Evolutionary conservation across 2,329 filamentous ascomycete species (phyloP).

Genomic region (Fusarium miscanthi): DNA sequence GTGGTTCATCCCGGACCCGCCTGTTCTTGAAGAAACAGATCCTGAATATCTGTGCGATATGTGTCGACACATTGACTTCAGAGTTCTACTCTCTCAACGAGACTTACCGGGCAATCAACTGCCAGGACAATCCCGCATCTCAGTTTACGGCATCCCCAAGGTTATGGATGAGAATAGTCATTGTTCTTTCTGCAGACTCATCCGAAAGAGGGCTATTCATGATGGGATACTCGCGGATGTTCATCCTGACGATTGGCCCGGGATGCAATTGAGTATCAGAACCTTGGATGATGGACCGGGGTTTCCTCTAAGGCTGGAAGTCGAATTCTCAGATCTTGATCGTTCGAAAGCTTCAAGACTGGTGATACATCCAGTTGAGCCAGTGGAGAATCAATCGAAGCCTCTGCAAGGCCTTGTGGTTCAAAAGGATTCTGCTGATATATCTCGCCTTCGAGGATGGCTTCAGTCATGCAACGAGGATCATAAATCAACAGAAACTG

Average conservation of each 20-base stretch:
- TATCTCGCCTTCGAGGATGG: background rate
- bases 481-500: background rate
- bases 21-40: background rate
- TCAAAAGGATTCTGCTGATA: background rate
- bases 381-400: background rate
- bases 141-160: background rate
- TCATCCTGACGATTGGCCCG: background rate
- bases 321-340: background rate
- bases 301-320: conserved; percentile 6
- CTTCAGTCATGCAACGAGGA: background rate
- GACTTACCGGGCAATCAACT: conserved; percentile 15
- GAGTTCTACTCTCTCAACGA: background rate
- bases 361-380: background rate
- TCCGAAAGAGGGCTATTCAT: background rate
- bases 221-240: background rate
- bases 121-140: conserved; percentile 10
- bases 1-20: conserved; percentile 13
- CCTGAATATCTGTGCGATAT: conserved; percentile 17
- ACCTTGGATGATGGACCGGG: background rate
- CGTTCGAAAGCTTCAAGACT: background rate
- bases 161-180: background rate
- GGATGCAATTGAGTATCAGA: background rate
- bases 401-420: conserved; percentile 9
- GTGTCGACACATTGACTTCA: conserved; percentile 24
- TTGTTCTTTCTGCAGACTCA: conserved; percentile 11